Evolutionary conservation across 2,329 filamentous ascomycete species (phyloP).

Genomic region (Chaetothyriales sp.): DNA sequence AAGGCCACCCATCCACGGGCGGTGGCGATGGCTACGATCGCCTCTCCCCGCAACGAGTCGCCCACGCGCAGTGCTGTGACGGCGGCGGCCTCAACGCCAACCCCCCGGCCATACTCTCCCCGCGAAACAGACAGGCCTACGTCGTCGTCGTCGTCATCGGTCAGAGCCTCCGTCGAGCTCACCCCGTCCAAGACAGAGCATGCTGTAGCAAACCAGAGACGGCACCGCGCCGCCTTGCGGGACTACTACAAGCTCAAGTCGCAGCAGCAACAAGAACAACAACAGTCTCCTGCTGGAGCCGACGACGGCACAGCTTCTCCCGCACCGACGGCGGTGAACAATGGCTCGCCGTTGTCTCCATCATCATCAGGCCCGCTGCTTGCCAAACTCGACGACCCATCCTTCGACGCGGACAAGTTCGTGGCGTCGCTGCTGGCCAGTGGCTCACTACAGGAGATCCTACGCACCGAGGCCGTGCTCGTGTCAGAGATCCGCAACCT

Average conservation of each 20-base stretch:
- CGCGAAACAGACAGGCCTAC: conserved; percentile 40
- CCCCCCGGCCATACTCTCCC: conserved; percentile 40
- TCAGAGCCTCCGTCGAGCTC: conserved; percentile 56
- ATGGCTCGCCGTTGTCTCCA: conserved; percentile 30
- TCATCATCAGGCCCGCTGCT: conserved; percentile 11
- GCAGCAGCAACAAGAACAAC: conserved; percentile 6
- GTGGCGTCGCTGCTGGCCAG: conserved; percentile 28
- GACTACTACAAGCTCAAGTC: conserved; percentile 83
- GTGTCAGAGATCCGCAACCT: conserved; percentile 64
- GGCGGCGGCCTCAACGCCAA: no score
- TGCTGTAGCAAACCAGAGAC: conserved; percentile 25
- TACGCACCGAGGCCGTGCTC: conserved; percentile 32
- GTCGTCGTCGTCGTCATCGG: conserved; percentile 38
- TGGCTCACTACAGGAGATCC: conserved; percentile 28
- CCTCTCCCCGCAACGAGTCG: conserved; percentile 34
- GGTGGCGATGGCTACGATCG: conserved; percentile 46
- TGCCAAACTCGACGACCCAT: conserved; percentile 52
- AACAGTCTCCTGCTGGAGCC: conserved; percentile 8
- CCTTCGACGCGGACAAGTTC: conserved; percentile 55
- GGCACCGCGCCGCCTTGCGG: conserved; percentile 73
- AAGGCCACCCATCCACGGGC: no score
- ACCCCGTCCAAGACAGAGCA: conserved; percentile 13
- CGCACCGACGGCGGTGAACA: conserved; percentile 8
- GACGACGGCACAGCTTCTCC: conserved; percentile 17
- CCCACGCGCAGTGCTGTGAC: conserved; percentile 6